Conservation (phyloP, 163 green algal species). For the Chlamydomonas reinhardtii region DNA sequence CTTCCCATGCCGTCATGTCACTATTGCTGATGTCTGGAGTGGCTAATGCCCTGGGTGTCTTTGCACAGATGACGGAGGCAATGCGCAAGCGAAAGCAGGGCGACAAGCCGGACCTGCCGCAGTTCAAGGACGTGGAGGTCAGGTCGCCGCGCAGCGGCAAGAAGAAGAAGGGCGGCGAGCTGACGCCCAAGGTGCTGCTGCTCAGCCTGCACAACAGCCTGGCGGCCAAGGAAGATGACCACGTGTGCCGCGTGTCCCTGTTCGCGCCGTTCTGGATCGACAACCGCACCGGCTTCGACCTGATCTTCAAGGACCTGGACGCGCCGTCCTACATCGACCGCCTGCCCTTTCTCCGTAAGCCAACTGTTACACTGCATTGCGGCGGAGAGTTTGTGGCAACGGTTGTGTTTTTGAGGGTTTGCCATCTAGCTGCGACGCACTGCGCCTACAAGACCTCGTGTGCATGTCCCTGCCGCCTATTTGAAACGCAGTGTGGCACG, state of each 20-base stretch:
- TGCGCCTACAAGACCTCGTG: too few species aligned
- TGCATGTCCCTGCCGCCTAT: background rate
- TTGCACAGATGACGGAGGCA: slow-evolving; percentile 26
- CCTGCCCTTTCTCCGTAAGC: slow-evolving; percentile 57
- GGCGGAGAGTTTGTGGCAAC: too few species aligned
- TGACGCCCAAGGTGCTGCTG: slow-evolving; percentile 24
- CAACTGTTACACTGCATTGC: background rate
- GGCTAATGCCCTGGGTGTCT: too few species aligned
- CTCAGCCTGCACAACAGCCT: slow-evolving; percentile 57
- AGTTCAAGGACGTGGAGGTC: background rate
- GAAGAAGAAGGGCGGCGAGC: background rate
- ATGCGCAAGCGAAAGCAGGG: slow-evolving; percentile 39
- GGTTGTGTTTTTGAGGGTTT: too few species aligned
- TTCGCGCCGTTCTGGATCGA: slow-evolving; percentile 87
- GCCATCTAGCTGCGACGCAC: too few species aligned
- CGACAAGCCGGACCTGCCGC: background rate
- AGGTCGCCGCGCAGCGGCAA: background rate
- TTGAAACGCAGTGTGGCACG: slow-evolving; percentile 43
- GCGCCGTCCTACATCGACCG: slow-evolving; percentile 41
- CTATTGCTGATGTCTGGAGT: too few species aligned
- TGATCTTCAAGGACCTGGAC: slow-evolving; percentile 81
- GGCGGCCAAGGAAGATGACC: slow-evolving; percentile 9
- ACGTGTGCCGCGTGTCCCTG: slow-evolving; percentile 68
- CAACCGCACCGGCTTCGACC: slow-evolving; percentile 87
- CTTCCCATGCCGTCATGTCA: too few species aligned